Conservation (phyloP, 495 filamentous ascomycete genomes). For the Cercophora scortea region DNA sequence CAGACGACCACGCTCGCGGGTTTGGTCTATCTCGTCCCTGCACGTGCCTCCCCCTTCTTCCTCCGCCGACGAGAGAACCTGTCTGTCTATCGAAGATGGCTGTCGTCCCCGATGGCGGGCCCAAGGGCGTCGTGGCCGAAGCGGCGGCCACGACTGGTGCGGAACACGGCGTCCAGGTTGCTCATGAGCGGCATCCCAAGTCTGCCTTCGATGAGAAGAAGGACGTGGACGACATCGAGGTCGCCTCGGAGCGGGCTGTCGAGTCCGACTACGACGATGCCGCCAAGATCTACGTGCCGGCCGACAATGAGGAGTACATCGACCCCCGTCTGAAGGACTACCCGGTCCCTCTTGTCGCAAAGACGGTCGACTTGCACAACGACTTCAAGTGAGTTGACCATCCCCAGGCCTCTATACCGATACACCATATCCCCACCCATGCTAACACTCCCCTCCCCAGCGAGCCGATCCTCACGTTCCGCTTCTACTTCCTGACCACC, state of each 20-base stretch:
- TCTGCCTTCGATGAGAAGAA: neutral
- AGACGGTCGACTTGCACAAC: constrained; percentile 9
- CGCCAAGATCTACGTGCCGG: constrained; percentile 2
- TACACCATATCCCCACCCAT: neutral
- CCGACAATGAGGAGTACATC: constrained; percentile 9
- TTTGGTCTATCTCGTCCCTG: too few relatives aligned
- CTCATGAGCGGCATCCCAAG: neutral
- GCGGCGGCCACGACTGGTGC: neutral
- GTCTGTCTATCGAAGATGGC: too few relatives aligned
- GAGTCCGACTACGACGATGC: constrained; percentile 4
- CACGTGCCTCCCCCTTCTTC: too few relatives aligned
- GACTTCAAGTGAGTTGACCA: constrained; percentile 5
- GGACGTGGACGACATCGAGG: neutral
- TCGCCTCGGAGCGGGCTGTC: neutral
- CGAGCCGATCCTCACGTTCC: constrained; percentile 10
- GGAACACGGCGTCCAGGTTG: neutral
- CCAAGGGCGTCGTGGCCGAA: neutral
- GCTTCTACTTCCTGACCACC: constrained; percentile 6
- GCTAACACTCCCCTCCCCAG: neutral
- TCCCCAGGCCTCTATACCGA: neutral
- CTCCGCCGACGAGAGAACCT: too few relatives aligned
- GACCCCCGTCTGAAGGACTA: constrained; percentile 11
- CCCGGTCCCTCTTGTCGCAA: constrained; percentile 10
- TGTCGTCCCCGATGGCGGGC: too few relatives aligned
- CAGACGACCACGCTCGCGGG: too few relatives aligned